A percentile compares a stretch with the other conserved stretches of the same genome.
Evolutionary conservation across 1,284 basidiomycete species (phyloP).

Genomic region (Austroboletus novae-zelandiae): DNA sequence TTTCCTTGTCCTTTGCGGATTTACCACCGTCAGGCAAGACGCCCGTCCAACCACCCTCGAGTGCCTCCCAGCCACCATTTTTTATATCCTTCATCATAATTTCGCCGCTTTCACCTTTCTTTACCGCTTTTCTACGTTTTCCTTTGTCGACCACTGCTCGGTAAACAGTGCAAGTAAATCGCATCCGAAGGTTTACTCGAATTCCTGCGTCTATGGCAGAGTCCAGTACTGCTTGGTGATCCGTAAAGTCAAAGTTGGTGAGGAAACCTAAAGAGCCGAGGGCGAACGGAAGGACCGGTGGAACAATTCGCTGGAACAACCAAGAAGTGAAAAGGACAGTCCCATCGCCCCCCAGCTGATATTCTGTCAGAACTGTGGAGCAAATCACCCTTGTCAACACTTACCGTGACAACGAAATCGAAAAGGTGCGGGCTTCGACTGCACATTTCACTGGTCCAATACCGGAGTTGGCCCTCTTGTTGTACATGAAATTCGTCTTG

Average conservation of each 20-base stretch:
- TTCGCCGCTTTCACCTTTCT: slow-evolving; percentile 89
- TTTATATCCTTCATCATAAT: slow-evolving; percentile 92
- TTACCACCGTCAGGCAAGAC: slow-evolving; percentile 43
- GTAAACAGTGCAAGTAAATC: slow-evolving; percentile 98
- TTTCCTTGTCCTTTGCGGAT: slow-evolving; percentile 84
- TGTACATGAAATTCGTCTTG: slow-evolving; percentile 37
- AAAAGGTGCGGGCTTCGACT: slow-evolving; percentile 89
- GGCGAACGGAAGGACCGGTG: slow-evolving; percentile 95
- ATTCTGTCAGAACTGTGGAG: slow-evolving; percentile 10
- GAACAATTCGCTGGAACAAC: slow-evolving; percentile 98
- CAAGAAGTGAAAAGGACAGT: slow-evolving; percentile 99
- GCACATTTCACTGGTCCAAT: slow-evolving; percentile 99
- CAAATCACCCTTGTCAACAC: slow-evolving; percentile 30
- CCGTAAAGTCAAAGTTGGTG: slow-evolving; percentile 95
- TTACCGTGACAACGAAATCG: slow-evolving; percentile 95
- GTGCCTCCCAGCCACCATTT: slow-evolving; percentile 89
- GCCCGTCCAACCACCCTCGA: slow-evolving; percentile 71
- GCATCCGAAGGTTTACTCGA: slow-evolving; percentile 97
- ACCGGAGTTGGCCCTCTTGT: slow-evolving; percentile 90
- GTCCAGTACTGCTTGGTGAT: slow-evolving; percentile 88
- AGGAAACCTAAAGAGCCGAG: slow-evolving; percentile 98
- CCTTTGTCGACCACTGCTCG: slow-evolving; percentile 78
- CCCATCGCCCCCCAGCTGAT: slow-evolving; percentile 92
- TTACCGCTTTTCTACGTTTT: slow-evolving; percentile 78
- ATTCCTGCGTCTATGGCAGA: slow-evolving; percentile 91